phyloP scores from a whole-genome alignment of 139 green algal species.

The Haematococcus lacustris region DNA sequence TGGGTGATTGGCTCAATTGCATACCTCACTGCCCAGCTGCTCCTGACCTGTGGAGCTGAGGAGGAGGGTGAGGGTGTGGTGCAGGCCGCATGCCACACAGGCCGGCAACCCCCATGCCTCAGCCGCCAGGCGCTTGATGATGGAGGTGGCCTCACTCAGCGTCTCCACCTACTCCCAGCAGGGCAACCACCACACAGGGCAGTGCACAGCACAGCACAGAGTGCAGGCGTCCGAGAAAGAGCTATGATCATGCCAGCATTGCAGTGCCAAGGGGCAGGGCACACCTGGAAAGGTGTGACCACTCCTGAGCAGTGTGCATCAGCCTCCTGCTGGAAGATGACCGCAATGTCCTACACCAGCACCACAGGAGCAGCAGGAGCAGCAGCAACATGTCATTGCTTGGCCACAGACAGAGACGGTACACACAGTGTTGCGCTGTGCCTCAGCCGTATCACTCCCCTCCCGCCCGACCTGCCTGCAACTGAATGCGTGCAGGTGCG shows the following conservation, averaged over 20 bases:
- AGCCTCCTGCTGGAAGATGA: slow-evolving; percentile 16
- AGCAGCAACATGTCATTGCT: not conserved
- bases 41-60: slow-evolving; percentile 17
- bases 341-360: slow-evolving; percentile 13
- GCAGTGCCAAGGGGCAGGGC: not conserved
- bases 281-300: slow-evolving; percentile 28
- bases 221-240: not conserved
- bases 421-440: not conserved
- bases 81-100: slow-evolving; percentile 12
- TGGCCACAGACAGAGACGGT: not conserved
- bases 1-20: not conserved
- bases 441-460: not conserved
- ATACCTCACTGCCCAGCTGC: not conserved
- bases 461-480: no score
- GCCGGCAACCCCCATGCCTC: slow-evolving; percentile 29
- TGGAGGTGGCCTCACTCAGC: slow-evolving; percentile 38
- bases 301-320: slow-evolving; percentile 25
- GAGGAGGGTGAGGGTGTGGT: slow-evolving; percentile 29
- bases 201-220: not conserved
- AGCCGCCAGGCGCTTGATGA: slow-evolving; percentile 34
- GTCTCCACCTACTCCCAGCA: slow-evolving; percentile 20
- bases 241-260: not conserved
- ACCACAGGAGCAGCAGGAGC: slow-evolving; percentile 11
- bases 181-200: not conserved
- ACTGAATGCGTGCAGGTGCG: no score